Conservation (phyloP, 305 asterid species). For the Solanum aculeatissimum region DNA sequence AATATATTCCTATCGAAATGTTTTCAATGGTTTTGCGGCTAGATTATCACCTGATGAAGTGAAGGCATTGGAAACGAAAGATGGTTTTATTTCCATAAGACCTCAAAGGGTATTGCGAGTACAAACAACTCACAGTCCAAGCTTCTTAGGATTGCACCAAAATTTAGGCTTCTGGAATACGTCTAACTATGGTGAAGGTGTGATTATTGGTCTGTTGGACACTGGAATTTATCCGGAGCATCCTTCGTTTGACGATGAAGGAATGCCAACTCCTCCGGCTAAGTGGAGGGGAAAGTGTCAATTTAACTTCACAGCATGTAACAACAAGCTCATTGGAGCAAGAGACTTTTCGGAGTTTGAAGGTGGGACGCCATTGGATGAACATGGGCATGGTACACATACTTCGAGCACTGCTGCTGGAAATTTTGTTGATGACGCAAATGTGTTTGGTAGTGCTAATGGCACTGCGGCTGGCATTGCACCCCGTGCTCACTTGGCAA, state of each 20-base stretch:
- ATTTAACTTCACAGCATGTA: slow-evolving; percentile 21
- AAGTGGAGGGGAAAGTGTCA: slow-evolving; percentile 56
- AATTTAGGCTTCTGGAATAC: slow-evolving; percentile 40
- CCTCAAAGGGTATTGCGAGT: slow-evolving; percentile 10
- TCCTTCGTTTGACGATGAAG: slow-evolving; percentile 36
- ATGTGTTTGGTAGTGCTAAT: slow-evolving; percentile 30
- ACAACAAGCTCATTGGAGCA: slow-evolving; percentile 52
- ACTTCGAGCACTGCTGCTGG: slow-evolving; percentile 49
- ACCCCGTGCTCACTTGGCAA: slow-evolving; percentile 41
- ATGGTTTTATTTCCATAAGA: slow-evolving; percentile 25
- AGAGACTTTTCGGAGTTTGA: slow-evolving; percentile 6
- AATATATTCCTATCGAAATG: slow-evolving; percentile 25
- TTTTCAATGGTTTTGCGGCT: slow-evolving; percentile 47
- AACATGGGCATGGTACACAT: slow-evolving; percentile 45
- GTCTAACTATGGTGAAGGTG: slow-evolving; percentile 37
- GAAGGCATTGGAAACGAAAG: slow-evolving; percentile 16
- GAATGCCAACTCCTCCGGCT: slow-evolving; percentile 42
- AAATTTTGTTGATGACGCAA: slow-evolving; percentile 27
- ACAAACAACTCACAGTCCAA: slow-evolving; percentile 43
- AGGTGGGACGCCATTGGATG: slow-evolving; percentile 13
- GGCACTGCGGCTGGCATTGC: slow-evolving; percentile 52
- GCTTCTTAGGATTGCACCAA: slow-evolving; percentile 31
- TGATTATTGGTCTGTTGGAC: slow-evolving; percentile 42
- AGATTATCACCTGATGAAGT: slow-evolving; percentile 21
- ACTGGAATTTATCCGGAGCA: slow-evolving; percentile 31